A percentile compares a stretch with the other conserved stretches of the same genome.
Evolutionary conservation across 768 basidiomycete genomes (phyloP).

Genomic region (Paxillus rubicundulus): DNA sequence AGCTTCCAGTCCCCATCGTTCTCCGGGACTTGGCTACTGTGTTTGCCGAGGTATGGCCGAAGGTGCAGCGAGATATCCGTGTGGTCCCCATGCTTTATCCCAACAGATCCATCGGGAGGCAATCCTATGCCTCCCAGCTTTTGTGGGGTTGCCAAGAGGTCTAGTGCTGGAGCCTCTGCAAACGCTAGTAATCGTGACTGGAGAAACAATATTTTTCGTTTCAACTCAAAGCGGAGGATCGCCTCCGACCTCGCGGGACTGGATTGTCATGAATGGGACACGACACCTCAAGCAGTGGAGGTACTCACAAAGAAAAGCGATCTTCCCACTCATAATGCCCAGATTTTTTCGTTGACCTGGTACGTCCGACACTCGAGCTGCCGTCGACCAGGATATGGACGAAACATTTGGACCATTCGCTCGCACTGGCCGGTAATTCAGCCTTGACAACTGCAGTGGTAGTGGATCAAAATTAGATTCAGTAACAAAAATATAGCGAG

Average conservation of each 20-base stretch:
- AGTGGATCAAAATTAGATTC: neutral
- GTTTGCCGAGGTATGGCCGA: conserved; percentile 5
- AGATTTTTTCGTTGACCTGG: conserved; percentile 14
- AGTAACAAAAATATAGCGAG: no score
- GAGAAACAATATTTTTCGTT: conserved; percentile 15
- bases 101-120: neutral
- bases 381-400: conserved; percentile 19
- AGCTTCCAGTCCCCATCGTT: conserved; percentile 15
- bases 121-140: conserved; percentile 6
- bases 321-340: conserved; percentile 23
- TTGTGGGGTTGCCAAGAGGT: conserved; percentile 12
- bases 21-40: neutral
- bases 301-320: conserved; percentile 20
- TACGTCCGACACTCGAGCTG: conserved; percentile 11
- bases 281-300: neutral
- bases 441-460: conserved; percentile 21
- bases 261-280: neutral
- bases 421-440: conserved; percentile 18
- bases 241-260: conserved; percentile 17
- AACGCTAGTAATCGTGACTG: conserved; percentile 13
- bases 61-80: conserved; percentile 13
- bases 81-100: neutral
- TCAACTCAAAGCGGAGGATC: conserved; percentile 26
- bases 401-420: conserved; percentile 24
- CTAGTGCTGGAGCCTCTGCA: conserved; percentile 14